phyloP scores from a whole-genome alignment of 176 grass and related monocot species.

The Typha latifolia region DNA sequence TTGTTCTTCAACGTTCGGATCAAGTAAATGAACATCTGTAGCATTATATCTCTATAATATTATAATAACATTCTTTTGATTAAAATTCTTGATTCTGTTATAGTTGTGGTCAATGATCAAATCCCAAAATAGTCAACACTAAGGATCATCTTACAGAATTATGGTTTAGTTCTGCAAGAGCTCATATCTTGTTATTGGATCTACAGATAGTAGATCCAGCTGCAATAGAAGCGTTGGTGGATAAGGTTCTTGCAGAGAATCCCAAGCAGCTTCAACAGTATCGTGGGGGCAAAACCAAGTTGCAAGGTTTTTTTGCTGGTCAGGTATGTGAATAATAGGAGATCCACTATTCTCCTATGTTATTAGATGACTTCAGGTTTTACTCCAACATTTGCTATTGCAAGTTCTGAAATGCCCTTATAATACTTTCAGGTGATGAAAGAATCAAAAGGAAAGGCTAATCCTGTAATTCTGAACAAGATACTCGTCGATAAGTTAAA shows the following conservation, averaged over 20 bases:
- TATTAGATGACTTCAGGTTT: no score
- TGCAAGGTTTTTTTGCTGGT: conserved; percentile 84
- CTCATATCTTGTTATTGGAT: conserved; percentile 1
- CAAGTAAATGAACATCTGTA: no score
- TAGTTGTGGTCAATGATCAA: not conserved
- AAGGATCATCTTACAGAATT: not conserved
- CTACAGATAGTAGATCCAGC: conserved; percentile 71
- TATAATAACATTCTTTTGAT: no score
- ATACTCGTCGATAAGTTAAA: conserved; percentile 64
- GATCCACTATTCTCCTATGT: no score
- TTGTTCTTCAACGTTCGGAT: no score
- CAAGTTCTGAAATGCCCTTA: not conserved
- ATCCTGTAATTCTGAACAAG: conserved; percentile 73
- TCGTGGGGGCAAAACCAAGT: conserved; percentile 64
- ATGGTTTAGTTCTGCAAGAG: not conserved
- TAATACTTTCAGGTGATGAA: conserved; percentile 78
- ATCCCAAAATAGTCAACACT: not conserved
- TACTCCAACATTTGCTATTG: not conserved
- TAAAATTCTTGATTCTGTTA: not conserved
- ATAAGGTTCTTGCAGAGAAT: conserved; percentile 63
- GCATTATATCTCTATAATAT: no score
- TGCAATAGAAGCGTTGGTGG: conserved; percentile 69
- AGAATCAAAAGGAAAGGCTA: conserved; percentile 92
- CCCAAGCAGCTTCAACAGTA: conserved; percentile 87
- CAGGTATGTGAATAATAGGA: conserved; percentile 32